Percentiles rank a stretch among this genome's conserved stretches.
Evolutionary conservation across 2,329 filamentous ascomycete species (phyloP).

Genomic region (Fusarium buharicum): DNA sequence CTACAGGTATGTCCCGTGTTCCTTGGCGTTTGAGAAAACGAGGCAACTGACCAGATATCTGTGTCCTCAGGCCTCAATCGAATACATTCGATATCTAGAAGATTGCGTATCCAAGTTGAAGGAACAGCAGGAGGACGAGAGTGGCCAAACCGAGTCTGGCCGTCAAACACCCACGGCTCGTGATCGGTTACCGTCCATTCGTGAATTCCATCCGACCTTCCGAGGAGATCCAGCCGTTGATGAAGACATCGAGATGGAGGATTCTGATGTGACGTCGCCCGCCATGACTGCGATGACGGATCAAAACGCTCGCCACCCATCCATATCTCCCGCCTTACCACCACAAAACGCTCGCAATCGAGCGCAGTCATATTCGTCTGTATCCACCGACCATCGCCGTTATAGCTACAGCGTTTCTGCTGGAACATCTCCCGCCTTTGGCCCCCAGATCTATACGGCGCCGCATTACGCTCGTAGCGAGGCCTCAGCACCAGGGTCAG

Average conservation of each 20-base stretch:
- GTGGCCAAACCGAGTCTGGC: slow-evolving; percentile 44
- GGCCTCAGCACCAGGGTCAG: slow-evolving; percentile 59
- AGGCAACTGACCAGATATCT: slow-evolving; percentile 16
- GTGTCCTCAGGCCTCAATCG: slow-evolving; percentile 81
- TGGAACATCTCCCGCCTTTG: slow-evolving; percentile 67
- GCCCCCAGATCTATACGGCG: slow-evolving; percentile 55
- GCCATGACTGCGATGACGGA: slow-evolving; percentile 52
- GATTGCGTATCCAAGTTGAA: slow-evolving; percentile 87
- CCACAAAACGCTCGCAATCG: slow-evolving; percentile 57
- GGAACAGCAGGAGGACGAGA: slow-evolving; percentile 58
- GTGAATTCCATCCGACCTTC: slow-evolving; percentile 55
- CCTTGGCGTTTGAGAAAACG: background rate
- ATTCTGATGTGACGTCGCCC: slow-evolving; percentile 62
- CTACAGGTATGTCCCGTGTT: slow-evolving; percentile 73
- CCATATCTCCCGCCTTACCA: slow-evolving; percentile 63
- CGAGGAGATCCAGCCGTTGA: slow-evolving; percentile 50
- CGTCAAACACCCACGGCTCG: slow-evolving; percentile 43
- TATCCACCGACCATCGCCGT: slow-evolving; percentile 61
- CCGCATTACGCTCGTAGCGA: slow-evolving; percentile 54
- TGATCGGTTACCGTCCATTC: slow-evolving; percentile 51
- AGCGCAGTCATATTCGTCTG: slow-evolving; percentile 66
- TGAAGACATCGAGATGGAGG: slow-evolving; percentile 71
- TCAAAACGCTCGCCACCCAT: slow-evolving; percentile 55
- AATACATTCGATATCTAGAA: slow-evolving; percentile 94
- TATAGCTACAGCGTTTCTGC: slow-evolving; percentile 62